These are phyloP conservation scores for Gentiana straminea DNA, from an alignment of 257 asterid genomes.

Conservation along the genomic window DNA sequence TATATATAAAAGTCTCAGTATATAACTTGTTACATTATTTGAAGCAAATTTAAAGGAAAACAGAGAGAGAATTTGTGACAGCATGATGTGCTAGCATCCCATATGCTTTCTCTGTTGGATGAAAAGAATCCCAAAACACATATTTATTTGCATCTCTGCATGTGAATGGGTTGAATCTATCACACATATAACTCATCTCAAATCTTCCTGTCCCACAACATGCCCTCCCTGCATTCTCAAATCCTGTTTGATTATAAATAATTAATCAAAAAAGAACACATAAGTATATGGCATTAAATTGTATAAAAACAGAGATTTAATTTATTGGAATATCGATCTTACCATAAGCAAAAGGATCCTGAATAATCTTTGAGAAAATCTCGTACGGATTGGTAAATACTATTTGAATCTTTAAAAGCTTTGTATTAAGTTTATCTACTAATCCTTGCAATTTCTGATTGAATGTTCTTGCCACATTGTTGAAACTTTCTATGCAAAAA, in stretches of 20 bases:
- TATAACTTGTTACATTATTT: no score
- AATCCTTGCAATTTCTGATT: constrained; percentile 40
- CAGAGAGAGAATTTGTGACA: constrained; percentile 24
- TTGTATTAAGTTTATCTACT: constrained; percentile 30
- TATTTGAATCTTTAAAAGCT: constrained; percentile 40
- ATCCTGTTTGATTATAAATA: constrained; percentile 33
- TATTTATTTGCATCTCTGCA: constrained; percentile 59
- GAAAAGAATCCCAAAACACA: constrained; percentile 91
- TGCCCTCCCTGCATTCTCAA: constrained; percentile 37
- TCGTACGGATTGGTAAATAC: constrained; percentile 71
- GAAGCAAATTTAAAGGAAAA: background rate
- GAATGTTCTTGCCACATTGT: constrained; percentile 55
- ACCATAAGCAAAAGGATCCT: constrained; percentile 50
- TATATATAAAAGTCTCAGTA: no score
- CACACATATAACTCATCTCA: constrained; percentile 73
- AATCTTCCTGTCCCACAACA: constrained; percentile 85
- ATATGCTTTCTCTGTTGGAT: constrained; percentile 65
- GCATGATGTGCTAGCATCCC: constrained; percentile 39
- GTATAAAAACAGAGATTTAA: no score
- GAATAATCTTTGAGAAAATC: constrained; percentile 28
- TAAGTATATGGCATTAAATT: no score
- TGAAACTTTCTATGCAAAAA: constrained; percentile 47
- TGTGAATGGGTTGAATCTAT: constrained; percentile 38
- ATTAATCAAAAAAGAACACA: background rate
- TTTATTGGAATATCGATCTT: constrained; percentile 5